Base-by-base conservation (phyloP, 2,329 filamentous ascomycete genomes). In the Chrysoporthe cubensis region DNA sequence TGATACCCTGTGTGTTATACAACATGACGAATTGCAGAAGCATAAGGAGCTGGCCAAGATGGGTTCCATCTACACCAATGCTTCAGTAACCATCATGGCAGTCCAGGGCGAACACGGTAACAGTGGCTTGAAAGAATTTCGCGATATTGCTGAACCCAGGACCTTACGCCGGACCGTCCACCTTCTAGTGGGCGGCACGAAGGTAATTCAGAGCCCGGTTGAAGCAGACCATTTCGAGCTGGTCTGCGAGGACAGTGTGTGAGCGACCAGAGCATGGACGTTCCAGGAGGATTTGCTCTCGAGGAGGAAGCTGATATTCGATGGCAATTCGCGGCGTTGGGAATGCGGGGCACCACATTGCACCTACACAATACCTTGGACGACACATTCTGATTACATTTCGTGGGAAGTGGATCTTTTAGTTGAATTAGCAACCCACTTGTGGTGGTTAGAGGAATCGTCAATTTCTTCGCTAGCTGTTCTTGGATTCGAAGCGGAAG, bases 1-100 rank as follows among this genome's bases (percentile, higher is more conserved):
- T 11, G 62, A 64, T 32, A 40, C 62, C n/a, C 62, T 64, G 5
- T 64, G 62, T 32, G 57, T 64, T 16, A 48, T 64, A 5, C 48
- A 56, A 21, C 48, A 52, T 11, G 62, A 64, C 48, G 13, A 16
- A 18, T 13, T 4, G 13, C n/a, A 34, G 21, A 56, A 48, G 18
- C 16, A 48, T 16, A 14, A 8, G 16, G 44, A 48, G 9, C 18
- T 48, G 6, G n/a, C 18, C n/a, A 48, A 48, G 16, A 48, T 48
- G 44, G 44, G 6, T 18, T 6, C 18, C 4, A n/a, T 48, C 18
- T 48, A 48, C 44, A 8, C 44, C 18, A n/a, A 48, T 18, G 44
- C 44, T 48, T 18, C 44, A 8, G 16, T 48, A 2, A 48, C 44
- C 44, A n/a, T 48, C 44, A 18, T 48, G 7, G 18, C 44, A 16